Conservation (phyloP, 2,329 filamentous ascomycete species). For the Fusarium floridanum region DNA sequence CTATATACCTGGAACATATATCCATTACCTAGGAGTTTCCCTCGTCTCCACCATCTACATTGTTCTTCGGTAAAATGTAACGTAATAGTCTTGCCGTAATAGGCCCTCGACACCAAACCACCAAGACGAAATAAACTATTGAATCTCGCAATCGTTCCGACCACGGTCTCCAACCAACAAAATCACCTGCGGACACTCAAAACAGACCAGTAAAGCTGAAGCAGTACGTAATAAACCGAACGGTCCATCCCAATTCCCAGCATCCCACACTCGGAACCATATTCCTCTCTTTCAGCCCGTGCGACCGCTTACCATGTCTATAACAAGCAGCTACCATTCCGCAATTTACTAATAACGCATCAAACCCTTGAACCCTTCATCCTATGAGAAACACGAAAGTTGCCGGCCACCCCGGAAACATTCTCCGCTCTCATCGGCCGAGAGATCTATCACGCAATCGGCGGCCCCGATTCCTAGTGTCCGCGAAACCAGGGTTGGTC, state of each 20-base stretch:
- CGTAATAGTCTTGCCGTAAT: background rate
- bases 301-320: background rate
- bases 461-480: conserved; percentile 2
- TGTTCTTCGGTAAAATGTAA: background rate
- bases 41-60: background rate
- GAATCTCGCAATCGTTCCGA: conserved; percentile 1
- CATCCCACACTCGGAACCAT: background rate
- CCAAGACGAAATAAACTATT: conserved; percentile 8
- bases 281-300: background rate
- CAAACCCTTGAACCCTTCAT: background rate
- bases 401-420: background rate
- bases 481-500: background rate
- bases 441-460: conserved; percentile 8
- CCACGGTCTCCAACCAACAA: background rate
- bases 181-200: background rate
- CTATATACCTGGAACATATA: background rate
- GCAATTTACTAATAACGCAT: background rate
- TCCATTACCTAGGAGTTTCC: background rate
- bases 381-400: background rate
- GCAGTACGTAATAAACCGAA: background rate
- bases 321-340: background rate
- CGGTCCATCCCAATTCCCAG: background rate
- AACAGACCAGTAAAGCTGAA: background rate
- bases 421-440: conserved; percentile 3
- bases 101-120: background rate